Conservation (phyloP, 1,139 yeast genomes). For the Pneumocystis sp. region DNA sequence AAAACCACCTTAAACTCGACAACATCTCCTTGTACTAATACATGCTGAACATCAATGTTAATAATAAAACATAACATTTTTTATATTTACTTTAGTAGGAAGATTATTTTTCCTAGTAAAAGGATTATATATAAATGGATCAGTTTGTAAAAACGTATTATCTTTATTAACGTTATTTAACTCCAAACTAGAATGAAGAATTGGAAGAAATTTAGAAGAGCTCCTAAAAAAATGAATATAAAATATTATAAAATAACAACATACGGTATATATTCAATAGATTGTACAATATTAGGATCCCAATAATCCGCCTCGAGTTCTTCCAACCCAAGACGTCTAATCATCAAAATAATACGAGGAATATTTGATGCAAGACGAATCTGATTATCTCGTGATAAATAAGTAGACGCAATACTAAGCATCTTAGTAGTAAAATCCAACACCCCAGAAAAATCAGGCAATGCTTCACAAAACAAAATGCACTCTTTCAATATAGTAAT, state of each 20-base stretch:
- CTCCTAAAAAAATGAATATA: neutral
- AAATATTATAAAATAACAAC: neutral
- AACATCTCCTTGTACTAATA: conserved; percentile 15
- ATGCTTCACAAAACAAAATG: conserved; percentile 37
- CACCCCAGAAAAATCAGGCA: conserved; percentile 35
- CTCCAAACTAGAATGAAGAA: conserved; percentile 11
- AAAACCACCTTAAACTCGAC: conserved; percentile 31
- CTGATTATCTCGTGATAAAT: conserved; percentile 39
- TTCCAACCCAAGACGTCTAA: conserved; percentile 20
- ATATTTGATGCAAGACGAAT: conserved; percentile 21
- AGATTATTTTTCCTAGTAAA: conserved; percentile 18
- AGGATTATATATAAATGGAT: conserved; percentile 30
- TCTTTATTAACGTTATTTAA: conserved; percentile 5
- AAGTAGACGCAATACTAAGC: conserved; percentile 31
- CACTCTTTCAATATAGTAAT: conserved; percentile 44
- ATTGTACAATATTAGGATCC: conserved; percentile 56
- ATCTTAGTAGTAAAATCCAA: conserved; percentile 37
- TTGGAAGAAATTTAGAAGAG: conserved; percentile 8
- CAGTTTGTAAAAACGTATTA: conserved; percentile 2
- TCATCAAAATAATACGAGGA: conserved; percentile 20
- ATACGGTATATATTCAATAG: conserved; percentile 26
- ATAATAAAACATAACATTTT: neutral
- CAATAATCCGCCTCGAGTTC: conserved; percentile 35
- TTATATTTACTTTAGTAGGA: neutral
- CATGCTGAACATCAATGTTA: conserved; percentile 1